phyloP scores from a whole-genome alignment of 257 asterid genomes.

The Marsdenia floribunda region DNA sequence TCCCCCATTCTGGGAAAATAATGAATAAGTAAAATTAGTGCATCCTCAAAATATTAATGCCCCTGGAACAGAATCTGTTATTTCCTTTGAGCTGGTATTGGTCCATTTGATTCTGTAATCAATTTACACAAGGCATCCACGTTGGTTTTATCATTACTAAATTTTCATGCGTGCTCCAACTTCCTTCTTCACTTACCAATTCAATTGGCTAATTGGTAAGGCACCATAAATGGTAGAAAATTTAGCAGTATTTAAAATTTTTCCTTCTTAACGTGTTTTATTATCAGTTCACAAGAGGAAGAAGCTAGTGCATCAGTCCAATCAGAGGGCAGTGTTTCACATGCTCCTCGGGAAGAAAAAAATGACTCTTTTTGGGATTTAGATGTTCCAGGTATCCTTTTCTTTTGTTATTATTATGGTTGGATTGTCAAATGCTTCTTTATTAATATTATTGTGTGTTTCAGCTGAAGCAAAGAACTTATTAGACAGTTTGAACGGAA shows the following conservation, averaged over 20 bases:
- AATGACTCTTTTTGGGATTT: conserved; percentile 72
- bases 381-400: conserved; percentile 66
- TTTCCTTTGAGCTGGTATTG: background rate
- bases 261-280: background rate
- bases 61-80: background rate
- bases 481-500: conserved; percentile 43
- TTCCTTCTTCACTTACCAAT: background rate
- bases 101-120: background rate
- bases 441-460: conserved; percentile 23
- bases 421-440: conserved; percentile 4
- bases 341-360: conserved; percentile 39
- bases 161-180: background rate
- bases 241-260: background rate
- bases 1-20: background rate
- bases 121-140: background rate
- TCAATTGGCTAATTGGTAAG: background rate
- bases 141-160: background rate
- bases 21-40: background rate
- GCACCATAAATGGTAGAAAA: background rate
- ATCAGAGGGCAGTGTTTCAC: conserved; percentile 34
- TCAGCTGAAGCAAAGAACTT: conserved; percentile 71
- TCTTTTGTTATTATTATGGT: conserved; percentile 20
- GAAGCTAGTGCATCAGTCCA: conserved; percentile 35
- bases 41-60: background rate
- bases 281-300: conserved; percentile 59